A percentile compares a stretch with the other conserved stretches of the same genome.
Evolutionary conservation across 305 asterid genomes (phyloP).

Genomic region (Fraxinus velutina): DNA sequence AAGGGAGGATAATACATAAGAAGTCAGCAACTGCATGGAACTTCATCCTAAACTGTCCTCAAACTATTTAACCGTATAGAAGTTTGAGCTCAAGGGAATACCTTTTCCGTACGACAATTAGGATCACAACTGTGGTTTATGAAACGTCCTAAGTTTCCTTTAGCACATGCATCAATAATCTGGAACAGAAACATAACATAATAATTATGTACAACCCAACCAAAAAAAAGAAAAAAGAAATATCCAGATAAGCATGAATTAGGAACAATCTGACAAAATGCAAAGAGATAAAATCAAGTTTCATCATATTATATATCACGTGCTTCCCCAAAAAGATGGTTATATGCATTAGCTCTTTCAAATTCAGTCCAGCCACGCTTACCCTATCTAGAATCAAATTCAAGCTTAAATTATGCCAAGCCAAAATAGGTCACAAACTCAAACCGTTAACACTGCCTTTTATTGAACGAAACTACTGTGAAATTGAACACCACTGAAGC

Average conservation of each 20-base stretch:
- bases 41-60: slow-evolving; percentile 13
- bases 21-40: slow-evolving; percentile 9
- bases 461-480: not conserved
- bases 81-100: slow-evolving; percentile 30
- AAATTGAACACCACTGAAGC: not conserved
- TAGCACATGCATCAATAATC: slow-evolving; percentile 93
- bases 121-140: slow-evolving; percentile 95
- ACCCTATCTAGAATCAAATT: not conserved
- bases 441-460: not conserved
- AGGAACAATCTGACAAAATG: not conserved
- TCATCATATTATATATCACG: not conserved
- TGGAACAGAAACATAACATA: slow-evolving; percentile 35
- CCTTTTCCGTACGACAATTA: slow-evolving; percentile 95
- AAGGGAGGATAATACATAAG: not conserved
- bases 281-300: not conserved
- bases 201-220: slow-evolving; percentile 7
- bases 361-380: not conserved
- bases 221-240: not conserved
- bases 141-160: slow-evolving; percentile 90
- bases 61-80: slow-evolving; percentile 17
- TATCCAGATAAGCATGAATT: not conserved
- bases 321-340: not conserved
- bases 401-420: not conserved
- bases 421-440: not conserved
- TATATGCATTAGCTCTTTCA: not conserved